A percentile compares a stretch with the other conserved stretches of the same genome.
These are phyloP conservation scores for grape (Vitis vinifera) DNA, from an alignment of 164 flowering plant genomes.

Conservation along the genomic window DNA sequence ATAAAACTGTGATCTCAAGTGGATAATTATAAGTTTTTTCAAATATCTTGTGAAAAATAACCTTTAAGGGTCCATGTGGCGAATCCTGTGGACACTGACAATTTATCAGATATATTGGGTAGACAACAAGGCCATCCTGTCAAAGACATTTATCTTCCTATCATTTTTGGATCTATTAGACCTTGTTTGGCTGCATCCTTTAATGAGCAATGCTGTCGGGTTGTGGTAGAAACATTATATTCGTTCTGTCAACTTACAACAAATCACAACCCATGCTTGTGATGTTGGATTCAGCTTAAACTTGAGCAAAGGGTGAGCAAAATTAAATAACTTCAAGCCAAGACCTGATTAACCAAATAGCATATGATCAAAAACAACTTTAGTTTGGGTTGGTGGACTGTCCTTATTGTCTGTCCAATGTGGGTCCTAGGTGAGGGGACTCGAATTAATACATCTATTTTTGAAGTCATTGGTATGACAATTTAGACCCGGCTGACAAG, in stretches of 20 bases:
- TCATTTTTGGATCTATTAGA: not conserved
- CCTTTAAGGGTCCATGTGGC: too few species aligned
- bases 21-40: not conserved
- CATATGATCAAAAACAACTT: not conserved
- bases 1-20: not conserved
- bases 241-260: not conserved
- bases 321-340: not conserved
- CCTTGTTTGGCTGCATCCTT: too few species aligned
- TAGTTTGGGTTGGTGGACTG: not conserved
- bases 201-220: not conserved
- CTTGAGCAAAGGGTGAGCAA: not conserved
- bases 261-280: not conserved
- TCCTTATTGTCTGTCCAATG: not conserved
- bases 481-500: constrained; percentile 3
- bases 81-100: too few species aligned
- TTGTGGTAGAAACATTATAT: not conserved
- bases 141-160: not conserved
- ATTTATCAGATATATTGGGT: too few species aligned
- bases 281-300: not conserved
- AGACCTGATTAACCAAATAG: not conserved
- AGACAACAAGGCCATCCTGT: too few species aligned
- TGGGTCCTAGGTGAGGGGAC: not conserved
- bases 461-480: not conserved
- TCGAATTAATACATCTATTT: not conserved
- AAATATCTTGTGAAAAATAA: not conserved